A percentile compares a stretch with the other conserved stretches of the same genome.
Evolutionary conservation across 2,329 filamentous ascomycete genomes (phyloP).

Genomic region (Pseudocercospora fijiensis): DNA sequence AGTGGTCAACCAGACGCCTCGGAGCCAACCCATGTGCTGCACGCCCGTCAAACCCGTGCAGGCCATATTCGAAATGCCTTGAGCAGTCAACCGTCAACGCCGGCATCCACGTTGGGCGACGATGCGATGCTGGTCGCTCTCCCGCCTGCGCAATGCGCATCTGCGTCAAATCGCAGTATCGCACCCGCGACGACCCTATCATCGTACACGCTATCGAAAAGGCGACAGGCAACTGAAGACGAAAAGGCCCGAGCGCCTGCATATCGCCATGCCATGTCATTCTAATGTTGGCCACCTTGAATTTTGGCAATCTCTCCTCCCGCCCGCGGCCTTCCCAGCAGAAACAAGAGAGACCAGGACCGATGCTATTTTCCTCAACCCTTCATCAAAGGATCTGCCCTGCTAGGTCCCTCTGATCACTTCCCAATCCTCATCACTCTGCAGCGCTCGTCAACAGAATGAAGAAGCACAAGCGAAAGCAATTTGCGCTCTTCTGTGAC

Average conservation of each 20-base stretch:
- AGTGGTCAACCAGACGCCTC: not conserved
- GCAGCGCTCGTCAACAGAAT: not conserved
- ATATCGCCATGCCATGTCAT: constrained; percentile 5
- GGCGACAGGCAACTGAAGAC: not conserved
- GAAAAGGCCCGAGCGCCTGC: constrained; percentile 6
- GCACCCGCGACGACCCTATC: not conserved
- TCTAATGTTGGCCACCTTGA: constrained; percentile 3
- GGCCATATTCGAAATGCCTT: not conserved
- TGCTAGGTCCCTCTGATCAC: not conserved
- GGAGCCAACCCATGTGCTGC: not conserved
- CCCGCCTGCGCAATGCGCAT: not conserved
- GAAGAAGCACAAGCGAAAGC: not conserved
- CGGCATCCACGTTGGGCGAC: not conserved
- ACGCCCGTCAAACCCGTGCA: no score
- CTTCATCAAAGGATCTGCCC: not conserved
- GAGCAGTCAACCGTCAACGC: not conserved
- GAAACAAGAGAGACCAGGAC: constrained; percentile 2
- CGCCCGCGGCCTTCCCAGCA: not conserved
- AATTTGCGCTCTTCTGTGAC: not conserved
- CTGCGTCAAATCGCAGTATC: not conserved
- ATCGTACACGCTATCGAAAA: not conserved
- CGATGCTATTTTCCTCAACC: constrained; percentile 8
- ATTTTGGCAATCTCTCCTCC: constrained; percentile 4
- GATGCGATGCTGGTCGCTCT: not conserved
- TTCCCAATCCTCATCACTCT: not conserved